Base-by-base conservation (phyloP, 2,329 filamentous ascomycete genomes). In the Epichloe baconii region DNA sequence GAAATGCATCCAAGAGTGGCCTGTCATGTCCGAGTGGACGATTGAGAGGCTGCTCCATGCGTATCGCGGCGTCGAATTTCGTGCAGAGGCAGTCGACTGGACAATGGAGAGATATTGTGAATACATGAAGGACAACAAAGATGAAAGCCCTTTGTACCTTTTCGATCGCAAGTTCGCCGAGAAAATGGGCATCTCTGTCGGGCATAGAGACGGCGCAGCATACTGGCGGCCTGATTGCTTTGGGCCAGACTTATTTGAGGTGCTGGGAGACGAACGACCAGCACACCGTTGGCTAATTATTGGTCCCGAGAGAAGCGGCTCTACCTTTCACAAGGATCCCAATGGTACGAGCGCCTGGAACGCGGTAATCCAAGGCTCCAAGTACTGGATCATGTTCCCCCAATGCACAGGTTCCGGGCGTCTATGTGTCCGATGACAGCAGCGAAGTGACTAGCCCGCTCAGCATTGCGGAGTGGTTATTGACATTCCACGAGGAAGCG, bases 371-470 rank as follows among this genome's bases (percentile, higher is more conserved):
- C 81, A 85, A 53, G 93, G 91, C 5, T 80, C 84, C 36, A 97
- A 97, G 64, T 97, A 97, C 73, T 97, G 93, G 91, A 91, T 97
- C 66, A 94, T 97, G 88, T 97, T 97, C 62, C 89, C 85, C 86
- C 0, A 80, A 80, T 0, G 78, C 82, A 0, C 75, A 82, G 3
- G 89, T 93, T 6, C 91, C 91, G 0, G 91, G 91, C 3, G 90
- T 97, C 38, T 95, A 85, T 59, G 87, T 96, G 42, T 94, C 87
- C 4, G 76, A 82, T 40, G 93, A 97, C 63, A 85, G 88, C 63
- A 90, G 87, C 62, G 91, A 97, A 68, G 90, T 97, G 48, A 97
- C 91, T 0, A 89, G 85, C 49, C 93, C 91, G 1, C 77, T 97
- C 11, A 95, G 88, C 68, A 96, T 97, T 59, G 88, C 90, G n/a